A percentile compares a stretch with the other conserved stretches of the same genome.
These are phyloP conservation scores for Yamadazyma triangularis DNA, from an alignment of 1,139 yeast species.

Conservation along the genomic window DNA sequence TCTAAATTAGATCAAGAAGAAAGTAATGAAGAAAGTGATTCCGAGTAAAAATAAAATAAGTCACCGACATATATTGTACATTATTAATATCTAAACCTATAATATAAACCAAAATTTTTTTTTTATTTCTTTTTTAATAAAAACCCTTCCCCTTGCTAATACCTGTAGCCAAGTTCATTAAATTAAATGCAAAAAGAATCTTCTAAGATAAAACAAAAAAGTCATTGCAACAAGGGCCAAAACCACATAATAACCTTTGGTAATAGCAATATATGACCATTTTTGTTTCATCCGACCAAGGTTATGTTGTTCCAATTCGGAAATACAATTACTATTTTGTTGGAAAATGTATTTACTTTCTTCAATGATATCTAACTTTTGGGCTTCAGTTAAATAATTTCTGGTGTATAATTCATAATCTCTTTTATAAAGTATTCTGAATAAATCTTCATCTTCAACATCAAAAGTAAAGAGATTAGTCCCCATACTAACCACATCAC, in stretches of 20 bases:
- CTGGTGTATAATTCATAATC: constrained; percentile 77
- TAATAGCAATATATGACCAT: constrained; percentile 51
- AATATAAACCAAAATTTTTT: too few relatives aligned
- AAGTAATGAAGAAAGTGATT: constrained; percentile 3
- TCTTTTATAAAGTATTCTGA: constrained; percentile 65
- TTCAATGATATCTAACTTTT: constrained; percentile 64
- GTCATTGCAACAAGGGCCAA: constrained; percentile 21
- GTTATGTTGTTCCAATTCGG: constrained; percentile 66
- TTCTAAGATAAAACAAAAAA: constrained; percentile 24
- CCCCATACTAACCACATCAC: constrained; percentile 57
- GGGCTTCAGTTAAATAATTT: constrained; percentile 58
- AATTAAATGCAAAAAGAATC: constrained; percentile 13
- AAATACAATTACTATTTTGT: constrained; percentile 56
- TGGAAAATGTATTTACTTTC: constrained; percentile 65
- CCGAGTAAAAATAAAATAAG: too few relatives aligned
- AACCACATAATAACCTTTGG: constrained; percentile 43
- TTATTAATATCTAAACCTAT: too few relatives aligned
- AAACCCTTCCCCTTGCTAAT: too few relatives aligned
- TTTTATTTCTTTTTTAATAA: too few relatives aligned
- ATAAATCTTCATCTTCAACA: constrained; percentile 61
- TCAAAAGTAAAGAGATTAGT: constrained; percentile 72
- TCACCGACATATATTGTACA: too few relatives aligned
- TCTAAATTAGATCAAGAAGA: constrained; percentile 2
- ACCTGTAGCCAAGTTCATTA: too few relatives aligned
- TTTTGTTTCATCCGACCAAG: constrained; percentile 50